Base-by-base conservation (phyloP, 1,284 basidiomycete species). In the Amylostereum areolatum region DNA sequence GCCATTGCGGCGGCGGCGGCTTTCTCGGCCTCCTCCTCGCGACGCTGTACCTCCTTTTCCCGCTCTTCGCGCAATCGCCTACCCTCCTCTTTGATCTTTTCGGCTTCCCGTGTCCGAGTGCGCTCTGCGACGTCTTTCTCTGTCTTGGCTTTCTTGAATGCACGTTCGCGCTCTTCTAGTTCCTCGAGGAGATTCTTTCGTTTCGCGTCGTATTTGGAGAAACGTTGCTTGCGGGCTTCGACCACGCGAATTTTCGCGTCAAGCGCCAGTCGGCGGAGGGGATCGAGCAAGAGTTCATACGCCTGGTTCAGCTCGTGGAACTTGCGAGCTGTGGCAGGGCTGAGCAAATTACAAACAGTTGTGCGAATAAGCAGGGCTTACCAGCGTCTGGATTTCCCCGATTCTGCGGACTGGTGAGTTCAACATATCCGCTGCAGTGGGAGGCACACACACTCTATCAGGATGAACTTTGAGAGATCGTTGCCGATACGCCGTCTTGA, bases 231-330 rank as follows among this genome's bases (percentile, higher is more conserved):
- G 48, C 82, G 78, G 4, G 83, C 86, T 25, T 81, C 75, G 53
- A 89, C 83, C 1, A 85, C 67, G 47, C 89, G 83, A 7, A 89
- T 69, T 61, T 88, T 87, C 1, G 85, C 86, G 60, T 94, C 90
- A 36, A 95, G 71, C 3, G 85, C 89, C n/a, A 89, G 77, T 25
- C 92, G 83, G 46, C 89, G 83, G 5, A 87, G 71, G 0, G 89
- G 89, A 59, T 96, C 90, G 51, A 90, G 81, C 3, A 97, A 75
- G 18, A 94, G 77, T 57, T 92, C 89, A 55, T 92, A 89, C 0
- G 93, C 87, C 50, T 89, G 78, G 46, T 88, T 92, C 48, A 97
- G 80, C 53, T 88, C 83, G 63, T 95, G 90, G 64, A 97, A 97
- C 63, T 90, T 89, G 48, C 81, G 76, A 3, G 89, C 89, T 76